Evolutionary conservation across 768 basidiomycete genomes (phyloP), one percentile per base, ranked within the genome.

Genomic region (Leccinum fibrillosum): DNA sequence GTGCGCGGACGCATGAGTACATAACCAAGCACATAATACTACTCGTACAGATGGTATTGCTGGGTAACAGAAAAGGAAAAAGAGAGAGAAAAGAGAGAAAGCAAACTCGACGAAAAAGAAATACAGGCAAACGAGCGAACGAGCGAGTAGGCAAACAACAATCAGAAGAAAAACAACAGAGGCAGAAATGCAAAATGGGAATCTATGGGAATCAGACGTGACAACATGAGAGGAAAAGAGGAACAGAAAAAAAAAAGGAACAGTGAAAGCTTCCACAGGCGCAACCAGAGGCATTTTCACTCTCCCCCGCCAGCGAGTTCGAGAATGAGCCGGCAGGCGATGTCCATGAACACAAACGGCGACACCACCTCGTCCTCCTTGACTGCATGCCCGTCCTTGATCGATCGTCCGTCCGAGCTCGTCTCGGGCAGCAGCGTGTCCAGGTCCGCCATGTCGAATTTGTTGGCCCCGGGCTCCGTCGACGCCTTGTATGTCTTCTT

Each of bases 341-440:
- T 86, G 72, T 99, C 96, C 84, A 98, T 89, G 74, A 99, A 99
- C 60, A 97, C 84, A 74, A 93, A 98, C 11, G 97, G 97, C 53
- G 86, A 86, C 25, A 89, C 81, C 19, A 90, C 79, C 55, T 86
- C 87, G 66, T 89, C 87, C 54, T 88, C 66, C 51, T 65, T 69
- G 32, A 73, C 77, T 19, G 66, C 69, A 60, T 64, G 73, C 2
- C 66, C 62, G 28, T 81, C 82, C 67, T 82, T 84, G 62, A 84
- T 66, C 47, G 84, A 85, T 35, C 82, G 78, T 42, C 80, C 80
- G 52, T 88, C 86, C 30, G 81, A 84, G 57, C 78, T 79, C 32
- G 78, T 76, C 56, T 84, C 82, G 9, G 82, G 74, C 4, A 71
- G 34, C 17, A 70, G 17, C 4, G 49, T 61, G 17, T 75, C 72